These are phyloP conservation scores for Dicorynia guianensis DNA, from an alignment of 306 rosid genomes.

Conservation along the genomic window DNA sequence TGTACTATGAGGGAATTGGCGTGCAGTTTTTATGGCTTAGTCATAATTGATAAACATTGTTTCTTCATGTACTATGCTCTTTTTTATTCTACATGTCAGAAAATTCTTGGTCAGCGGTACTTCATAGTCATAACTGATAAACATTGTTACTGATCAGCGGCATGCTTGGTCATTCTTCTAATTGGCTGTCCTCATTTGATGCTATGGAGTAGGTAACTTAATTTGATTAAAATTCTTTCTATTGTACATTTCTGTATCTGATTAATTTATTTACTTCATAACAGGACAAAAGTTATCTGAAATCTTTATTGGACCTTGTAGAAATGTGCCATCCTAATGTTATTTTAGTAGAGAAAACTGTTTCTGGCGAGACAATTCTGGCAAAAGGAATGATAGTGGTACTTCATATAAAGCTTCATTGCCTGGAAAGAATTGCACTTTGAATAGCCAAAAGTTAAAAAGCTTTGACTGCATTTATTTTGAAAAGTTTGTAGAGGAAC, in stretches of 20 bases:
- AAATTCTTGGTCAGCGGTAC: no score
- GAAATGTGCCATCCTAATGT: constrained; percentile 84
- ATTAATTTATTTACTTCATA: constrained; percentile 43
- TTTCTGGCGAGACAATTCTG: constrained; percentile 87
- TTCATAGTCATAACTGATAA: no score
- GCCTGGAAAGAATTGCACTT: constrained; percentile 87
- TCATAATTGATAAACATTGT: background rate
- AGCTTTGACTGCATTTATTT: constrained; percentile 73
- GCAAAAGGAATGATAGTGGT: constrained; percentile 86
- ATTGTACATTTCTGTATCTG: constrained; percentile 40
- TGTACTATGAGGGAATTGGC: no score
- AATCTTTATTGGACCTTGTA: constrained; percentile 73
- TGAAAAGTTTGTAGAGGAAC: constrained; percentile 94
- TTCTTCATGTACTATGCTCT: background rate
- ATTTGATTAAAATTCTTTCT: constrained; percentile 34
- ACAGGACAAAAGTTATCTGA: constrained; percentile 81
- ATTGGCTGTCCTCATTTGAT: constrained; percentile 83
- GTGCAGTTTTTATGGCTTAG: constrained; percentile 21
- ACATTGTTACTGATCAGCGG: constrained; percentile 76
- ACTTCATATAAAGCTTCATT: constrained; percentile 96
- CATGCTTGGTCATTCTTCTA: constrained; percentile 76
- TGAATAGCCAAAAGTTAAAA: constrained; percentile 72
- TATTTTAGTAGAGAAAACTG: constrained; percentile 88
- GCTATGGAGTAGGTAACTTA: constrained; percentile 84
- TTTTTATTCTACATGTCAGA: background rate